Conservation (phyloP, 75 land plant genomes). For the Adiantum capillusveneris region DNA sequence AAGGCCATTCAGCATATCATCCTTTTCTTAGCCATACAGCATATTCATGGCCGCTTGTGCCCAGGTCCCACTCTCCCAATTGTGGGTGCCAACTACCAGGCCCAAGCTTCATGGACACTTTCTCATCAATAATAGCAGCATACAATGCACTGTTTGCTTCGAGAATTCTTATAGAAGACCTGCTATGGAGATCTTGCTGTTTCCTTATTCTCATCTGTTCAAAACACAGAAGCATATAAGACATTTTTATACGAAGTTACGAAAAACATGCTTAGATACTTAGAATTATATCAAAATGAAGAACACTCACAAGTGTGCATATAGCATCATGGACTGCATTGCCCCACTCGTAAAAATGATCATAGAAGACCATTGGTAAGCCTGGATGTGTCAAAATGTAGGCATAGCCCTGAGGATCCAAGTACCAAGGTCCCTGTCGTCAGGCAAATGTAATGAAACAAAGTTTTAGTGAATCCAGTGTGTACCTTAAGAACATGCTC, state of each 20-base stretch:
- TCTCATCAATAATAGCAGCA: conserved; percentile 63
- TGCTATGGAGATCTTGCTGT: conserved; percentile 54
- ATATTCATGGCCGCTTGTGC: conserved; percentile 57
- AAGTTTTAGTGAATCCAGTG: no score
- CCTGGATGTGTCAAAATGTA: conserved; percentile 93
- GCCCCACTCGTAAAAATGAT: conserved; percentile 76
- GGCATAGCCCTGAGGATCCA: conserved; percentile 76
- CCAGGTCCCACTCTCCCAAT: conserved; percentile 56
- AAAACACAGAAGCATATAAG: background rate
- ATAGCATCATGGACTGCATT: conserved; percentile 9
- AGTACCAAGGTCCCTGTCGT: no score
- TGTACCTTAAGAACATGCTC: conserved; percentile 79
- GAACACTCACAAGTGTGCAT: conserved; percentile 8
- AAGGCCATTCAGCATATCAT: no score
- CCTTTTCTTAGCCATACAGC: conserved; percentile 67
- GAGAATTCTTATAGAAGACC: conserved; percentile 53
- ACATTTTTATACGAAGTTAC: no score
- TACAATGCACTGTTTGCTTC: conserved; percentile 63
- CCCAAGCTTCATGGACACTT: conserved; percentile 75
- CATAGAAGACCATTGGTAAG: conserved; percentile 77
- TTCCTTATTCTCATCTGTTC: conserved; percentile 56
- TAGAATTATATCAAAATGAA: background rate
- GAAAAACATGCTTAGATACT: conserved; percentile 3
- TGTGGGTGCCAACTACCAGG: conserved; percentile 59
- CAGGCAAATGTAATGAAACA: no score